Percentiles rank a stretch among this genome's conserved stretches.
phyloP scores from a whole-genome alignment of 1,139 yeast species.

The Taiozyma sp. region DNA sequence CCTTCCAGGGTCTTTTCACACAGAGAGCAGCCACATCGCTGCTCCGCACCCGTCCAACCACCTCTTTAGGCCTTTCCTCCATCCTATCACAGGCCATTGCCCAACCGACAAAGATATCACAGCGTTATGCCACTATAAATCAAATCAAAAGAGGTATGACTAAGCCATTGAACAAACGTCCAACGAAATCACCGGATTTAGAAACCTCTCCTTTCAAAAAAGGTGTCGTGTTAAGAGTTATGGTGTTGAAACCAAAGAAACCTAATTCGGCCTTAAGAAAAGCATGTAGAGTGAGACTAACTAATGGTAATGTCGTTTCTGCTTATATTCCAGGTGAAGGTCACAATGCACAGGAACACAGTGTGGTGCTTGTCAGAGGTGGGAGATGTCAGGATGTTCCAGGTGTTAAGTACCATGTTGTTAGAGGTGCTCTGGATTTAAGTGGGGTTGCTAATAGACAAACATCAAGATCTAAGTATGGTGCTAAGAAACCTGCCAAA shows the following conservation, averaged over 20 bases:
- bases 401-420: constrained; percentile 92
- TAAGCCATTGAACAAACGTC: constrained; percentile 44
- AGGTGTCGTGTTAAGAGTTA: constrained; percentile 92
- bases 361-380: constrained; percentile 92
- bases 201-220: constrained; percentile 78
- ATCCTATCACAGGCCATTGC: constrained; percentile 8
- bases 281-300: constrained; percentile 89
- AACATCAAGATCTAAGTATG: constrained; percentile 88
- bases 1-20: constrained; percentile 7
- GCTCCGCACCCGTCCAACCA: constrained; percentile 7
- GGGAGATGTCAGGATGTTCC: constrained; percentile 98
- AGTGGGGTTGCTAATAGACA: constrained; percentile 93
- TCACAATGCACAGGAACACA: constrained; percentile 97
- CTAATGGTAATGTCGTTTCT: constrained; percentile 83
- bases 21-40: constrained; percentile 7
- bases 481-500: constrained; percentile 80
- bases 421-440: constrained; percentile 90
- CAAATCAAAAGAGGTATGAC: constrained; percentile 67
- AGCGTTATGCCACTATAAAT: constrained; percentile 56
- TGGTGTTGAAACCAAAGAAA: constrained; percentile 94
- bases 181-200: constrained; percentile 73
- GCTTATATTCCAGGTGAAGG: constrained; percentile 99
- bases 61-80: constrained; percentile 11
- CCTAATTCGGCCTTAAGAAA: constrained; percentile 98
- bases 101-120: constrained; percentile 13